Evolutionary conservation across 2,329 filamentous ascomycete species (phyloP), one percentile per base, ranked within the genome.

Genomic region (Metarhizium humberi): DNA sequence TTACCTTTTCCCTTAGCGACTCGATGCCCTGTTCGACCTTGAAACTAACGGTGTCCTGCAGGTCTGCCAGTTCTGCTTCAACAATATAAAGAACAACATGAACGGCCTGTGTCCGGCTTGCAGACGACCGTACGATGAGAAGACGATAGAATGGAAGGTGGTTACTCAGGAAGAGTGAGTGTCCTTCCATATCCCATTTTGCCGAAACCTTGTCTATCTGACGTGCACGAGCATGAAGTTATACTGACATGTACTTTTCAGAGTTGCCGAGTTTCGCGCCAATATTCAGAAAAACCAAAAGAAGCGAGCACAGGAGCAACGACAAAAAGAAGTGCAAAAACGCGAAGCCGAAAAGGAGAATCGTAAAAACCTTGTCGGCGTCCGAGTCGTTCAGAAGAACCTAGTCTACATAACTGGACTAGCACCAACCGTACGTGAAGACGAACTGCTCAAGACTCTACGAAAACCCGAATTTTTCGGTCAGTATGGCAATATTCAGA

Each of bases 41-140:
- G 13, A 42, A 3, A 6, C 43, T 48, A 45, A 53, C 55, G 25
- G 45, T 51, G 52, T 47, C 11, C 48, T 46, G 0, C 34, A 96
- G 92, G 92, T 99, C 70, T 99, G 94, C 73, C 95, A 99, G 78
- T 99, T 99, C 74, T 99, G 94, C 75, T 99, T 92, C 78, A 96
- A 99, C 75, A 99, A 97, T 71, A 95, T 99, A 71, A 95, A 95
- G 75, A 95, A 88, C 64, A 96, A 96, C 65, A 91, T 96, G 81
- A 97, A 96, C 69, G 92, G 92, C 40, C 81, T 96, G 56, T 99
- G 94, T 71, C 94, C 94, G n/a, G 95, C 95, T 62, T 99, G 94
- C 71, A 85, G 94, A 73, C 82, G 94, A 69, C 87, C 90, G 6
- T 99, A 99, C 71, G 91, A 96, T 70, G 95, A 99, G 63, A 92